phyloP scores from a whole-genome alignment of 208 protist species.

The Crithidia bombi region DNA sequence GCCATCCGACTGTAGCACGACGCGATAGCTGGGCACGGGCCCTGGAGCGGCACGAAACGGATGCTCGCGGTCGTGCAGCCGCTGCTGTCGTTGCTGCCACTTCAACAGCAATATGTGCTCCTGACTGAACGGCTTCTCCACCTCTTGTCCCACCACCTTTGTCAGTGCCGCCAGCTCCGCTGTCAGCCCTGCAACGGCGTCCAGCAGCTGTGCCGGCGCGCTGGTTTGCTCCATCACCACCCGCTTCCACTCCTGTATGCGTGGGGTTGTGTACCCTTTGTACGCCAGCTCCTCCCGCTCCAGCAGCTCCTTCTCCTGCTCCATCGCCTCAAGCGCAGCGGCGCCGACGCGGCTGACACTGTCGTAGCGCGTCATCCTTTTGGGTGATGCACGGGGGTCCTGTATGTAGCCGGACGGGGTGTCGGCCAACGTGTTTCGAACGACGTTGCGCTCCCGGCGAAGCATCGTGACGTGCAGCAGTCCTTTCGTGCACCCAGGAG shows the following conservation, averaged over 20 bases:
- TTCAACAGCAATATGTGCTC: slow-evolving; percentile 35
- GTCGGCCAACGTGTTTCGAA: slow-evolving; percentile 68
- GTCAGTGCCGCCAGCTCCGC: slow-evolving; percentile 38
- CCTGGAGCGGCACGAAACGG: slow-evolving; percentile 25
- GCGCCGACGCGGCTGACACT: slow-evolving; percentile 31
- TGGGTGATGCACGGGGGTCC: slow-evolving; percentile 55
- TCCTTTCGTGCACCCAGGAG: neutral
- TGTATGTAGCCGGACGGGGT: slow-evolving; percentile 78
- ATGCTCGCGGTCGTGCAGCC: slow-evolving; percentile 22
- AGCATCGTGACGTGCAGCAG: slow-evolving; percentile 20
- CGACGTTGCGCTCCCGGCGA: slow-evolving; percentile 53
- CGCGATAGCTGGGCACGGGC: slow-evolving; percentile 12
- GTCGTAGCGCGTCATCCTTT: slow-evolving; percentile 57
- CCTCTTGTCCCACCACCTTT: slow-evolving; percentile 41
- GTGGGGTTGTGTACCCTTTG: slow-evolving; percentile 65
- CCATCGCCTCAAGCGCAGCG: slow-evolving; percentile 53
- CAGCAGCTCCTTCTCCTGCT: slow-evolving; percentile 57
- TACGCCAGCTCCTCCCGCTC: slow-evolving; percentile 63
- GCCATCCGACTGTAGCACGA: slow-evolving; percentile 31
- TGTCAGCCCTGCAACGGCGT: slow-evolving; percentile 37
- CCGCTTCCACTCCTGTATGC: slow-evolving; percentile 51
- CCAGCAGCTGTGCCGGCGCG: slow-evolving; percentile 32
- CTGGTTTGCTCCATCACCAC: slow-evolving; percentile 35
- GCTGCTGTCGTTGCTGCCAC: slow-evolving; percentile 46
- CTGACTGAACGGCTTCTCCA: slow-evolving; percentile 40